Percentiles rank a stretch among this genome's conserved stretches.
These are phyloP conservation scores for Medicago ruthenica DNA, from an alignment of 306 rosid species.

Conservation along the genomic window DNA sequence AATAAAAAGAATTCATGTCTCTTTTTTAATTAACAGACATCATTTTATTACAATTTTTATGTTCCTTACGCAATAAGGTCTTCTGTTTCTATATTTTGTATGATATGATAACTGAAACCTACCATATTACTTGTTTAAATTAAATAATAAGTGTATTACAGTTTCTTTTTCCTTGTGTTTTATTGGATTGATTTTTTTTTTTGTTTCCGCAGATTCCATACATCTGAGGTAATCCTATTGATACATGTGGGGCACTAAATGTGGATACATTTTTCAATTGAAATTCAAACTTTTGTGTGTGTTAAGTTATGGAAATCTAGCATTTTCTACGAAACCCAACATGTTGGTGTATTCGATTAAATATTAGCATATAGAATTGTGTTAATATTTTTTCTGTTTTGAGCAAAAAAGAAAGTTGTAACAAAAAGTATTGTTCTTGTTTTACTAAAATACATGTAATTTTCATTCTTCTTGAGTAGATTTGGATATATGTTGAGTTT, in stretches of 20 bases:
- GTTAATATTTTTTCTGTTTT: neutral
- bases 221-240: too few relatives aligned
- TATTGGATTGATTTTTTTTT: neutral
- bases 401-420: neutral
- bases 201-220: too few relatives aligned
- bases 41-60: slow-evolving; percentile 31
- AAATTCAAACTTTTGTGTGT: too few relatives aligned
- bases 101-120: neutral
- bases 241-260: too few relatives aligned
- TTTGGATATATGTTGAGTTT: neutral
- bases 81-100: slow-evolving; percentile 11
- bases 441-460: neutral
- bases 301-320: too few relatives aligned
- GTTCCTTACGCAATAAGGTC: slow-evolving; percentile 45
- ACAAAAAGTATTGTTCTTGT: slow-evolving; percentile 4
- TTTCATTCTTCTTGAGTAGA: neutral
- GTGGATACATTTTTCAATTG: too few relatives aligned
- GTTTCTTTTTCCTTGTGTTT: slow-evolving; percentile 7
- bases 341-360: neutral
- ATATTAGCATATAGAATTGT: neutral
- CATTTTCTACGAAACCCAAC: too few relatives aligned
- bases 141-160: slow-evolving; percentile 5
- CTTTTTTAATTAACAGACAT: neutral
- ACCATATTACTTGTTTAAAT: neutral
- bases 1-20: neutral